Evolutionary conservation across 805 yeast species (phyloP).

Genomic region (Kluyveromyces wickerhamii): DNA sequence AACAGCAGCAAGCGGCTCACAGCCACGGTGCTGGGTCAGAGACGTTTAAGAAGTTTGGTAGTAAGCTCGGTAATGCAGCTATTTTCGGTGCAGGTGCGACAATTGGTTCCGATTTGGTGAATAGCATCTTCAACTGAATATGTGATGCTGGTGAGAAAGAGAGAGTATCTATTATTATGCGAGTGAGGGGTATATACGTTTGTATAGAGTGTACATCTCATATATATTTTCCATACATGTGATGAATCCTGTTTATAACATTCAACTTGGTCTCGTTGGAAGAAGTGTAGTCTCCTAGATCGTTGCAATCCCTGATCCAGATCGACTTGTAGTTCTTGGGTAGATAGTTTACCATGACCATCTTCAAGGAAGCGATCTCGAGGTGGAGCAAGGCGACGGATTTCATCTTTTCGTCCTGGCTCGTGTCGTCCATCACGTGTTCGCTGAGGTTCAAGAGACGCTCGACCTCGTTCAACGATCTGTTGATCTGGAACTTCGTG

Average conservation of each 20-base stretch:
- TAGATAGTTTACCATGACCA: constrained; percentile 39
- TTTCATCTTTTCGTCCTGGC: constrained; percentile 21
- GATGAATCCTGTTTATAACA: constrained; percentile 53
- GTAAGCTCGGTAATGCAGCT: constrained; percentile 85
- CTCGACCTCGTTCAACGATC: constrained; percentile 51
- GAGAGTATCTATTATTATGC: no score
- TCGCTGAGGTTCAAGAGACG: constrained; percentile 36
- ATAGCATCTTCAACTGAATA: constrained; percentile 51
- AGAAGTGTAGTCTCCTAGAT: constrained; percentile 39
- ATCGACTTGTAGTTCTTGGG: constrained; percentile 44
- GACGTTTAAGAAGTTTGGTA: constrained; percentile 55
- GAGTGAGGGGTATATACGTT: no score
- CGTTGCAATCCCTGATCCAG: constrained; percentile 59
- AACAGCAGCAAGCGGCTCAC: constrained; percentile 28
- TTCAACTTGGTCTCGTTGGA: constrained; percentile 34
- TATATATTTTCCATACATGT: constrained; percentile 41
- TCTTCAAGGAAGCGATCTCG: constrained; percentile 52
- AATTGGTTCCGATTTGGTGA: constrained; percentile 74
- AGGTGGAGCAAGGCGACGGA: constrained; percentile 55
- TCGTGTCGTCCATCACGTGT: constrained; percentile 8
- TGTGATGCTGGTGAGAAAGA: no score
- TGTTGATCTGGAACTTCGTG: constrained; percentile 11
- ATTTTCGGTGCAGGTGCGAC: constrained; percentile 97
- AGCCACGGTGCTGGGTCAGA: constrained; percentile 23
- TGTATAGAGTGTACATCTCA: no score